Conservation (phyloP, 805 yeast genomes). For the Yamadazyma scolyti region DNA sequence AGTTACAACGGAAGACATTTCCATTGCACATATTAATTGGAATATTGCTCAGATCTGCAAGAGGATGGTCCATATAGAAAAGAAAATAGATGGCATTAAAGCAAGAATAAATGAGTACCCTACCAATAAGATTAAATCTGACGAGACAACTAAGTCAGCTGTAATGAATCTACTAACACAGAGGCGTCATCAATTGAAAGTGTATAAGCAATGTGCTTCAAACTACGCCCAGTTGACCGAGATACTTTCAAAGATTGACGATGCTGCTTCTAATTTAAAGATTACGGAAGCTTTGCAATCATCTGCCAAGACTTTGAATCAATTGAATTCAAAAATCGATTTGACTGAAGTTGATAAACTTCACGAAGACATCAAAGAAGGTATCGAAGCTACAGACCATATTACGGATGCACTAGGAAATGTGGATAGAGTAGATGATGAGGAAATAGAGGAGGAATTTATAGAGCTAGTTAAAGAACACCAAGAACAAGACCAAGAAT, state of each 20-base stretch:
- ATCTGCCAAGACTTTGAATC: slow-evolving; percentile 22
- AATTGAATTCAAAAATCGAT: slow-evolving; percentile 24
- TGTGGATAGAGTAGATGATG: slow-evolving; percentile 14
- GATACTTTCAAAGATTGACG: slow-evolving; percentile 30
- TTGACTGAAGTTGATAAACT: slow-evolving; percentile 24
- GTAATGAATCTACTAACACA: slow-evolving; percentile 6
- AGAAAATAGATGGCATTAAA: slow-evolving; percentile 15
- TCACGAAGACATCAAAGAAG: slow-evolving; percentile 25
- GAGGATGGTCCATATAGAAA: slow-evolving; percentile 13
- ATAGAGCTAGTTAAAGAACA: slow-evolving; percentile 17
- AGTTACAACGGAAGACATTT: slow-evolving; percentile 27
- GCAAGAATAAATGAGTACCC: slow-evolving; percentile 12
- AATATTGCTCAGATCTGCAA: slow-evolving; percentile 16
- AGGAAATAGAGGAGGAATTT: slow-evolving; percentile 29
- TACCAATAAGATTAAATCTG: slow-evolving; percentile 9
- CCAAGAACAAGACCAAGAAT: slow-evolving; percentile 2
- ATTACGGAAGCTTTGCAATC: slow-evolving; percentile 22
- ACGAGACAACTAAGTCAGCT: slow-evolving; percentile 15
- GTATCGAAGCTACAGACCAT: slow-evolving; percentile 24
- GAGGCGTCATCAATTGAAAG: slow-evolving; percentile 5
- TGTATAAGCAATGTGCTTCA: slow-evolving; percentile 2
- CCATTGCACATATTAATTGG: slow-evolving; percentile 23
- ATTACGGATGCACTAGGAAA: slow-evolving; percentile 20
- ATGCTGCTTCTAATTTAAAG: slow-evolving; percentile 26
- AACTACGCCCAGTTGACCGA: slow-evolving; percentile 17